A percentile compares a stretch with the other conserved stretches of the same genome.
These are phyloP conservation scores for Melanomma pulvis-pyrius DNA, from an alignment of 495 filamentous ascomycete species.

Conservation along the genomic window DNA sequence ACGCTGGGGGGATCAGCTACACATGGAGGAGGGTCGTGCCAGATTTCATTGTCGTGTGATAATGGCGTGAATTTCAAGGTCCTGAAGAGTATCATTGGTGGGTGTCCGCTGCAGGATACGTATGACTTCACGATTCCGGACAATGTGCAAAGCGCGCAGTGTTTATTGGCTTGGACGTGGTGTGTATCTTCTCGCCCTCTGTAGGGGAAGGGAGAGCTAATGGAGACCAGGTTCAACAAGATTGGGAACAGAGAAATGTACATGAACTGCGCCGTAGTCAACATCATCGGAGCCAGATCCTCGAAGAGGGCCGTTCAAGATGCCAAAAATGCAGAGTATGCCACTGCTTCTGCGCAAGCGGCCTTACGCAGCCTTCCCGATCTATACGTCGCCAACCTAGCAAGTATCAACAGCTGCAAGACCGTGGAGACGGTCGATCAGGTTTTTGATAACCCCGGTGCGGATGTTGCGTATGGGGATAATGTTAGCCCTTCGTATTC, in stretches of 20 bases:
- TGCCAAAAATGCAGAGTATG: neutral
- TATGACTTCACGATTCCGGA: constrained; percentile 68
- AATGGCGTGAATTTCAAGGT: constrained; percentile 63
- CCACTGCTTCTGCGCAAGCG: constrained; percentile 3
- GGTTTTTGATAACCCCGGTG: constrained; percentile 73
- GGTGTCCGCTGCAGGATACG: constrained; percentile 56
- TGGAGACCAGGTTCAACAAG: constrained; percentile 57
- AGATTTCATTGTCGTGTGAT: constrained; percentile 66
- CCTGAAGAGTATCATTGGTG: constrained; percentile 66
- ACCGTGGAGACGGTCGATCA: constrained; percentile 61
- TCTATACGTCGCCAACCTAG: constrained; percentile 64
- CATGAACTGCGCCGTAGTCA: constrained; percentile 36
- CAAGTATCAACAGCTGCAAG: constrained; percentile 48
- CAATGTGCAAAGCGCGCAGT: constrained; percentile 60
- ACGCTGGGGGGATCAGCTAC: constrained; percentile 58
- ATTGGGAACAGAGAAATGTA: constrained; percentile 67
- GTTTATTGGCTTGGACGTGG: constrained; percentile 68
- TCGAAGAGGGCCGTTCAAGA: neutral
- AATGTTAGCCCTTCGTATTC: constrained; percentile 28
- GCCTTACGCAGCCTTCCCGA: constrained; percentile 52
- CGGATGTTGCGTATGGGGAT: constrained; percentile 53
- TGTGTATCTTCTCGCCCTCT: constrained; percentile 6
- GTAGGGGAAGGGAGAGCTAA: neutral
- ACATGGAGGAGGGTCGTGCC: constrained; percentile 69
- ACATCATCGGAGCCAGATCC: constrained; percentile 26